Evolutionary conservation across 345 rosid species (phyloP).

Genomic region (Alliaria petiolata): DNA sequence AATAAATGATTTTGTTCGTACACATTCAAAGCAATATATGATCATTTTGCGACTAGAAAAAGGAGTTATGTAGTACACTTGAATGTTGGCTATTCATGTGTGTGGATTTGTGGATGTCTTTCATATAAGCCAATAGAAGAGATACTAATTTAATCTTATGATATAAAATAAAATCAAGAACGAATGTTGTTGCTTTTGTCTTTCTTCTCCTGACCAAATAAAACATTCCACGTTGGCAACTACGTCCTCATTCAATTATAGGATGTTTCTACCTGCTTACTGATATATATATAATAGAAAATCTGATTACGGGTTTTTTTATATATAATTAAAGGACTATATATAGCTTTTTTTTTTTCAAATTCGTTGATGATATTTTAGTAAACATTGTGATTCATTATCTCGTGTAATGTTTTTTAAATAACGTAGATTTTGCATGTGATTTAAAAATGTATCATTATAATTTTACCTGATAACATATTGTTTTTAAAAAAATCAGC

Average conservation of each 20-base stretch:
- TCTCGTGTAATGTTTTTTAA: too few relatives aligned
- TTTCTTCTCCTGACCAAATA: constrained; percentile 19
- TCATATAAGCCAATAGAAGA: neutral
- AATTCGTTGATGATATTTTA: too few relatives aligned
- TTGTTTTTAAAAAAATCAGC: too few relatives aligned
- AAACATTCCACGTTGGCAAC: constrained; percentile 15
- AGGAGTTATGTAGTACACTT: neutral
- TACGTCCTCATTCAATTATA: neutral
- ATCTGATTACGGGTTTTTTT: neutral
- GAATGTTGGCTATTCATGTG: neutral
- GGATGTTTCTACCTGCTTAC: neutral
- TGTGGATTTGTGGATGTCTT: neutral
- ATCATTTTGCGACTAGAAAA: neutral
- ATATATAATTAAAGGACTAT: neutral
- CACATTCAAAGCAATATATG: too few relatives aligned
- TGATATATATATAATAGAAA: too few relatives aligned
- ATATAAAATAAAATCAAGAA: neutral
- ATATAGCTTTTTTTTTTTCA: neutral
- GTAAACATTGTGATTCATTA: too few relatives aligned
- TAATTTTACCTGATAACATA: too few relatives aligned
- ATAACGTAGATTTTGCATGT: too few relatives aligned
- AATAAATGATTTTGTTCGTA: too few relatives aligned
- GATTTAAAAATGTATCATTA: too few relatives aligned
- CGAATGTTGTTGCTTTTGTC: neutral
- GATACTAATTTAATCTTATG: neutral